Evolutionary conservation across 495 filamentous ascomycete species (phyloP).

Genomic region (Neurospora sp.): DNA sequence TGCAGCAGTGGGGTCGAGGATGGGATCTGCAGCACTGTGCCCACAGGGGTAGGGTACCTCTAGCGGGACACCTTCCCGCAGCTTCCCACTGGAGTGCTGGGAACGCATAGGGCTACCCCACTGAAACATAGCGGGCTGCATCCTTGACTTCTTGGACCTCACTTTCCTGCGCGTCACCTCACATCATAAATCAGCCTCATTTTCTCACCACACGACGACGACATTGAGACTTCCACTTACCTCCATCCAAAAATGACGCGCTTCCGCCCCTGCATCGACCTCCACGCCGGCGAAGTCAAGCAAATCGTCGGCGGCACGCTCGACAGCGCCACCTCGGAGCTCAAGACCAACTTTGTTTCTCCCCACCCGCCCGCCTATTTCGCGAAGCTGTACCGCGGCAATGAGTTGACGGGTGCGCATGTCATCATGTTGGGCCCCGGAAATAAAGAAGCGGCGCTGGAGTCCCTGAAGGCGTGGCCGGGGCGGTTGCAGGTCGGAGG

Average conservation of each 20-base stretch:
- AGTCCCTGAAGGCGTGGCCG: slow-evolving; percentile 69
- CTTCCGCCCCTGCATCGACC: slow-evolving; percentile 93
- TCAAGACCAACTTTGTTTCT: slow-evolving; percentile 89
- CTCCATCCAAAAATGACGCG: slow-evolving; percentile 63
- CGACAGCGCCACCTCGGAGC: slow-evolving; percentile 47
- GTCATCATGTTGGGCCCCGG: slow-evolving; percentile 92
- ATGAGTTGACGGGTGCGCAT: slow-evolving; percentile 69
- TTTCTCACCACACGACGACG: background rate
- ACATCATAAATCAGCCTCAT: background rate
- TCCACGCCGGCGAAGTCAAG: slow-evolving; percentile 92
- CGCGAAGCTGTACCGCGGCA: slow-evolving; percentile 63
- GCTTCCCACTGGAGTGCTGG: background rate
- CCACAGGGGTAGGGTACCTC: background rate
- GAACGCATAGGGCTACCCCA: background rate
- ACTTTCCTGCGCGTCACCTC: background rate
- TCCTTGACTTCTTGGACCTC: background rate
- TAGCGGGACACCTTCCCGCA: background rate
- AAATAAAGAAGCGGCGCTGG: slow-evolving; percentile 68
- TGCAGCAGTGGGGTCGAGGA: background rate
- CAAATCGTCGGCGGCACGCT: slow-evolving; percentile 96
- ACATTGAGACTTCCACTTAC: no score
- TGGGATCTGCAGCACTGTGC: background rate
- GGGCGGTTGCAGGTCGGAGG: slow-evolving; percentile 76
- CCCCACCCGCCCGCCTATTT: slow-evolving; percentile 71
- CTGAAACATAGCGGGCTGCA: background rate